phyloP scores from a whole-genome alignment of 1,284 basidiomycete species.

The Vanrija sp. region DNA sequence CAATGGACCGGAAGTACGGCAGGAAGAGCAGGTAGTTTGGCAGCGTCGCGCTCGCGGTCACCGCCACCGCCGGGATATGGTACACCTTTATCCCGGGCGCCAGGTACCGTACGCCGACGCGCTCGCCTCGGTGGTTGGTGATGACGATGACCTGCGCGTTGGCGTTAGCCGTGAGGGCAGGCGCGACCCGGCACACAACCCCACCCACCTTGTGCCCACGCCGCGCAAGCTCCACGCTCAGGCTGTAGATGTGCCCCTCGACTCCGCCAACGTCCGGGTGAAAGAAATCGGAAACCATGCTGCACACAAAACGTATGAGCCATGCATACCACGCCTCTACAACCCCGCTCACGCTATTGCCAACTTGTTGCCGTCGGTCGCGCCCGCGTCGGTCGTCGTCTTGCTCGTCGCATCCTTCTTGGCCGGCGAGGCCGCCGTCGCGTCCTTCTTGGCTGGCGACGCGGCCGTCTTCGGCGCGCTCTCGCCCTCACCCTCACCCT shows the following conservation, averaged over 20 bases:
- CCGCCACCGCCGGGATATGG: constrained; percentile 81
- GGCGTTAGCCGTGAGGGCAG: not conserved
- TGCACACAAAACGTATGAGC: constrained; percentile 25
- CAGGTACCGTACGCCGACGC: constrained; percentile 85
- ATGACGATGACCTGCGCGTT: constrained; percentile 77
- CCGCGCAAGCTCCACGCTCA: constrained; percentile 75
- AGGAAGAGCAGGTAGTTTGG: constrained; percentile 92
- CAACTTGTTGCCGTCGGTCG: not conserved
- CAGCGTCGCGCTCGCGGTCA: constrained; percentile 84
- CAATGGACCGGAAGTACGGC: constrained; percentile 83
- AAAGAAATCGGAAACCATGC: constrained; percentile 96
- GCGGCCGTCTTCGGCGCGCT: not conserved
- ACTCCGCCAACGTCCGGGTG: constrained; percentile 92
- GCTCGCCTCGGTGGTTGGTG: constrained; percentile 82
- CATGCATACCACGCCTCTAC: constrained; percentile 24
- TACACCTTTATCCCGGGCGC: constrained; percentile 76
- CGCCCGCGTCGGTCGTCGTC: constrained; percentile 3
- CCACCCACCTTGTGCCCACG: constrained; percentile 74
- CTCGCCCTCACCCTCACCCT: not conserved
- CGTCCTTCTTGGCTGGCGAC: not conserved
- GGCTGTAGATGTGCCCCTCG: constrained; percentile 93
- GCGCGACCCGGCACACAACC: no score
- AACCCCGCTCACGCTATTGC: constrained; percentile 27
- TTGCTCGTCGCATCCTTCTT: constrained; percentile 4
- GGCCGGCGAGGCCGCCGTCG: not conserved